A percentile compares a stretch with the other conserved stretches of the same genome.
Evolutionary conservation across 2,329 filamentous ascomycete genomes (phyloP).

Genomic region (Penicillium paneum): DNA sequence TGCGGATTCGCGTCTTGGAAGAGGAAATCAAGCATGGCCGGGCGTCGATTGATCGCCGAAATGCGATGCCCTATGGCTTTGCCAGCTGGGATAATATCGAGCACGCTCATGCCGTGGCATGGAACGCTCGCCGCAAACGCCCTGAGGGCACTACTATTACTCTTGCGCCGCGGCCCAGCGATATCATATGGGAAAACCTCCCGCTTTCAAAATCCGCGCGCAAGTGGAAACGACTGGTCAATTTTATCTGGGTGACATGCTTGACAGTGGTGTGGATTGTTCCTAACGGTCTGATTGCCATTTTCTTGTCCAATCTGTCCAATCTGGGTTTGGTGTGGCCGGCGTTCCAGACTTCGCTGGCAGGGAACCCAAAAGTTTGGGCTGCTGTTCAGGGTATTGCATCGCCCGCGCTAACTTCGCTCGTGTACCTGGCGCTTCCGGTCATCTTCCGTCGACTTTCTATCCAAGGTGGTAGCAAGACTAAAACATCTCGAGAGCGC

Average conservation of each 20-base stretch:
- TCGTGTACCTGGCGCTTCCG: constrained; percentile 82
- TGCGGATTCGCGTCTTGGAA: constrained; percentile 79
- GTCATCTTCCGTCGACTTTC: constrained; percentile 87
- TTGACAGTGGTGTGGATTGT: constrained; percentile 84
- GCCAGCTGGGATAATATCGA: constrained; percentile 87
- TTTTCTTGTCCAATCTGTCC: constrained; percentile 82
- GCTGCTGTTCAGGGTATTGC: constrained; percentile 87
- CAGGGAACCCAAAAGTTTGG: constrained; percentile 66
- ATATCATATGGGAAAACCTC: constrained; percentile 96
- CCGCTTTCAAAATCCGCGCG: constrained; percentile 66
- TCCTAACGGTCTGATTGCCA: constrained; percentile 89
- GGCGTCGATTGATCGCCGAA: constrained; percentile 76
- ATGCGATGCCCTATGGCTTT: constrained; percentile 88
- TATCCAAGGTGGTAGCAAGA: constrained; percentile 78
- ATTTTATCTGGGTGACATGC: constrained; percentile 77
- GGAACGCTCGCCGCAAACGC: constrained; percentile 73
- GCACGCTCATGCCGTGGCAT: constrained; percentile 85
- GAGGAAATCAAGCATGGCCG: constrained; percentile 79
- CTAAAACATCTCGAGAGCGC: constrained; percentile 86
- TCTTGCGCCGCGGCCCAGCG: constrained; percentile 80
- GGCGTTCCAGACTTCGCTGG: constrained; percentile 65
- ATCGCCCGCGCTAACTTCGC: constrained; percentile 80
- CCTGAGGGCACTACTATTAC: constrained; percentile 72
- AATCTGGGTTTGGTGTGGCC: constrained; percentile 80
- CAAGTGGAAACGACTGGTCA: constrained; percentile 70